phyloP scores from a whole-genome alignment of 768 basidiomycete genomes.

The Aureoboletus auriporus region DNA sequence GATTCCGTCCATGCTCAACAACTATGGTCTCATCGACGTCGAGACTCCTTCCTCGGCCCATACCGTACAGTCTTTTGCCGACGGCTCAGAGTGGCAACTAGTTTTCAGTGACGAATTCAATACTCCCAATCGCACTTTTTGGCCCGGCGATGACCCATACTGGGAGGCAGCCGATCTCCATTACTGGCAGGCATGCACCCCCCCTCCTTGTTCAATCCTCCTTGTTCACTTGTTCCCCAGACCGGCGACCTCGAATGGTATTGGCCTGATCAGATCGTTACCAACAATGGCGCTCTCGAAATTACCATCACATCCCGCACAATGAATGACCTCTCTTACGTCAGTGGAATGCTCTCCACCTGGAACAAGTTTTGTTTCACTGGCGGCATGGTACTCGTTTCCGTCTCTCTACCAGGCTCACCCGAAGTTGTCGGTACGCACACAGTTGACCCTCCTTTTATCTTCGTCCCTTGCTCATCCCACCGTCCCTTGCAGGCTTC shows the following conservation, averaged over 20 bases:
- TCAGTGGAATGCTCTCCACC: constrained; percentile 63
- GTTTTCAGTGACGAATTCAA: constrained; percentile 93
- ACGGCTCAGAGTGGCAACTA: constrained; percentile 55
- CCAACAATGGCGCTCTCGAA: constrained; percentile 67
- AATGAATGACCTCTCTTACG: constrained; percentile 70
- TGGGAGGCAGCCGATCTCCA: constrained; percentile 84
- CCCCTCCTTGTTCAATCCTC: not conserved
- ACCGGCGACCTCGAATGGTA: constrained; percentile 87
- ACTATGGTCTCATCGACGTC: constrained; percentile 68
- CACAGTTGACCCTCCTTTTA: not conserved
- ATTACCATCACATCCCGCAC: constrained; percentile 65
- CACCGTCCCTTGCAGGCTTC: constrained; percentile 37
- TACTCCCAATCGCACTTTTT: constrained; percentile 67
- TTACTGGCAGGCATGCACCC: constrained; percentile 59
- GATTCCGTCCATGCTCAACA: constrained; percentile 59
- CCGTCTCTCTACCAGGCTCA: constrained; percentile 68
- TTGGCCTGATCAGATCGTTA: constrained; percentile 74
- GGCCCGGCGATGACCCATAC: constrained; percentile 82
- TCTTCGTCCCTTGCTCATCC: not conserved
- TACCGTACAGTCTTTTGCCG: constrained; percentile 47
- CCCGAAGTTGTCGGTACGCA: constrained; percentile 44
- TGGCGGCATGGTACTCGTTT: constrained; percentile 72
- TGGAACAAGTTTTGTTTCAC: constrained; percentile 97
- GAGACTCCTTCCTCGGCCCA: constrained; percentile 66
- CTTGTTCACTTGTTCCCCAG: constrained; percentile 25